Evolutionary conservation across 2,329 filamentous ascomycete genomes (phyloP).

Genomic region (Colletotrichum sp.): DNA sequence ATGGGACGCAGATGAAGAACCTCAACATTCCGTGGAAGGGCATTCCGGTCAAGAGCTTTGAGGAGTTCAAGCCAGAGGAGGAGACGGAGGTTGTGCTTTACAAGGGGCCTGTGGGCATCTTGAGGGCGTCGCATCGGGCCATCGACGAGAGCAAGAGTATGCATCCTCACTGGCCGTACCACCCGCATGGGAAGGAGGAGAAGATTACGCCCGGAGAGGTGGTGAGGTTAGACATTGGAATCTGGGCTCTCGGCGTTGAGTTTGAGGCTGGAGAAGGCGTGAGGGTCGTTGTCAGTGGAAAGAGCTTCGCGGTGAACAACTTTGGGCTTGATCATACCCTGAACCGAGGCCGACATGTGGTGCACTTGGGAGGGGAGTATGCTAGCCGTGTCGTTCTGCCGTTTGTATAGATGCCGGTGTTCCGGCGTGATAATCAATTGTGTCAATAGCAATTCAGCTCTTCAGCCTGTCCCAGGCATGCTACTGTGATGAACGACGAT

Average conservation of each 20-base stretch:
- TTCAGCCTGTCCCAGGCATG: neutral
- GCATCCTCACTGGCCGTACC: slow-evolving; percentile 31
- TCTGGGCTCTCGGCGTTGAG: slow-evolving; percentile 33
- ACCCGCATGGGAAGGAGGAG: slow-evolving; percentile 4
- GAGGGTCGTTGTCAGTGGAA: slow-evolving; percentile 27
- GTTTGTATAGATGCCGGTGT: neutral
- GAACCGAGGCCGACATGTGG: slow-evolving; percentile 25
- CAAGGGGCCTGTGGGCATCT: slow-evolving; percentile 28
- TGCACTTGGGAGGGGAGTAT: slow-evolving; percentile 26
- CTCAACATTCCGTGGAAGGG: slow-evolving; percentile 30
- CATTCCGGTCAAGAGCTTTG: slow-evolving; percentile 22
- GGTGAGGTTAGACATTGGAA: slow-evolving; percentile 30
- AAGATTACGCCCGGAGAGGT: slow-evolving; percentile 24
- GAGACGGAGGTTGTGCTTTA: slow-evolving; percentile 28
- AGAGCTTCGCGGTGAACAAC: slow-evolving; percentile 22
- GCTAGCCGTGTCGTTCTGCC: slow-evolving; percentile 25
- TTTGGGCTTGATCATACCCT: neutral
- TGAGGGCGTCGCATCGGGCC: slow-evolving; percentile 27
- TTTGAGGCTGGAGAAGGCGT: slow-evolving; percentile 29
- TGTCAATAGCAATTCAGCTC: neutral
- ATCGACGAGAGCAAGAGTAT: slow-evolving; percentile 28
- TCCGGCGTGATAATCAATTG: neutral
- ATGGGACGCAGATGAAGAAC: slow-evolving; percentile 24
- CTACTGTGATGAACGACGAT: neutral
- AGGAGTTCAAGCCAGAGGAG: slow-evolving; percentile 24